Evolutionary conservation across 768 basidiomycete genomes (phyloP).

Genomic region (Boletellus ananiceps): DNA sequence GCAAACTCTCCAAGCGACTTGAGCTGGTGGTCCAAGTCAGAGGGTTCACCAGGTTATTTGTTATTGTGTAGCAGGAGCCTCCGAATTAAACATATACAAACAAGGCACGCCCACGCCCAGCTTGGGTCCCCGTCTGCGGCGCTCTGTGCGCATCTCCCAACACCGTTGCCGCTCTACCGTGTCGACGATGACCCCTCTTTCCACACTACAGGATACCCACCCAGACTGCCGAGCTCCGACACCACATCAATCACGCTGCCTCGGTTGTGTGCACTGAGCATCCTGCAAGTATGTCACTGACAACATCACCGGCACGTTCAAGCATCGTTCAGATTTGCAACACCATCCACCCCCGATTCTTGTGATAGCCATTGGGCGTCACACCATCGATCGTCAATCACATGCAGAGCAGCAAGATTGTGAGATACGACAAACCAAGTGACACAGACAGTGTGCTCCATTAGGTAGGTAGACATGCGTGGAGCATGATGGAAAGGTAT

Average conservation of each 20-base stretch:
- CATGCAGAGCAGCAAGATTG: conserved; percentile 10
- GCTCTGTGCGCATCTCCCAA: too few species aligned
- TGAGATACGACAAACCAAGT: conserved; percentile 11
- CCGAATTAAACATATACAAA: conserved; percentile 25
- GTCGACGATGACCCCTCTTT: not conserved
- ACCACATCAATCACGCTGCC: not conserved
- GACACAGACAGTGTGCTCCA: conserved; percentile 14
- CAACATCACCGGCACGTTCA: conserved; percentile 2
- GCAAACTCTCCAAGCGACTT: not conserved
- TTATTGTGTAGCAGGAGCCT: conserved; percentile 24
- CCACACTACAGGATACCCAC: conserved; percentile 11
- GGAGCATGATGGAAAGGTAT: conserved; percentile 18
- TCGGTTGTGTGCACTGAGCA: not conserved
- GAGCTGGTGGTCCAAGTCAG: conserved; percentile 10
- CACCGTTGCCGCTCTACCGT: too few species aligned
- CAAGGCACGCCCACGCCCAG: conserved; percentile 7
- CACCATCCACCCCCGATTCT: not conserved
- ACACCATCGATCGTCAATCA: conserved; percentile 16
- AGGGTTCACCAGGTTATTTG: conserved; percentile 19
- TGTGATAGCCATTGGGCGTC: conserved; percentile 4
- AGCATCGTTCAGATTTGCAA: conserved; percentile 1
- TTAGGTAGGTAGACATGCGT: conserved; percentile 22
- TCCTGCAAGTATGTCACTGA: not conserved
- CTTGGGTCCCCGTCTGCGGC: too few species aligned
- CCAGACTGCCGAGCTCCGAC: conserved; percentile 9